A percentile compares a stretch with the other conserved stretches of the same genome.
These are phyloP conservation scores for Fusarium ramigenum DNA, from an alignment of 2,329 filamentous ascomycete genomes.

Conservation along the genomic window DNA sequence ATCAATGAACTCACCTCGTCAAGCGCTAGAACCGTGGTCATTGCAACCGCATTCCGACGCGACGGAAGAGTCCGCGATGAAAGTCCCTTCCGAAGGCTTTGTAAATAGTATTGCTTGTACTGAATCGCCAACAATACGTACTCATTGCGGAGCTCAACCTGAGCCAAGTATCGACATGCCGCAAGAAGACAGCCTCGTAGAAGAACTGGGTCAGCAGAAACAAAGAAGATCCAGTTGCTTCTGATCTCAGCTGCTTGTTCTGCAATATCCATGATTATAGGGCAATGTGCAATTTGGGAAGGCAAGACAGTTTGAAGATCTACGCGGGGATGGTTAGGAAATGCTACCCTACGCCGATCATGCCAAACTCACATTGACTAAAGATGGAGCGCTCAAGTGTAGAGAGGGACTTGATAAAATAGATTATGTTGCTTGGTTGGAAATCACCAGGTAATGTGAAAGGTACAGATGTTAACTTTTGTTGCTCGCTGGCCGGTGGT, in stretches of 20 bases:
- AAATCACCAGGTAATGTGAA: neutral
- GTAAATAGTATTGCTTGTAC: conserved; percentile 1
- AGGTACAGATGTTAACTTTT: neutral
- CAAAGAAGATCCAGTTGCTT: conserved; percentile 8
- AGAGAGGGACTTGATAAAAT: neutral
- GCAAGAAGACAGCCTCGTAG: neutral
- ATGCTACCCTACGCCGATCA: neutral
- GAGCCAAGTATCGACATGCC: neutral
- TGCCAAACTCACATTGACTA: neutral
- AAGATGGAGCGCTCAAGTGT: neutral
- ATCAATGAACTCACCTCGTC: neutral
- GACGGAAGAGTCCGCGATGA: neutral
- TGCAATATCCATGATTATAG: neutral
- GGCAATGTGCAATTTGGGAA: neutral
- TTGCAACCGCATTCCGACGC: neutral
- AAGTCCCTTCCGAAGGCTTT: neutral
- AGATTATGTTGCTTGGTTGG: neutral
- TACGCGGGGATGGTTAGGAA: neutral
- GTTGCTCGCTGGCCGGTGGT: rapidly evolving
- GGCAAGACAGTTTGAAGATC: conserved; percentile 6
- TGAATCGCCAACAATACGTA: neutral
- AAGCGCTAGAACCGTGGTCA: neutral
- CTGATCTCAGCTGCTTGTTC: neutral
- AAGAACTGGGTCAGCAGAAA: neutral
- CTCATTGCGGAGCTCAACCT: neutral